phyloP scores from a whole-genome alignment of 768 basidiomycete species.

The Postia placenta region DNA sequence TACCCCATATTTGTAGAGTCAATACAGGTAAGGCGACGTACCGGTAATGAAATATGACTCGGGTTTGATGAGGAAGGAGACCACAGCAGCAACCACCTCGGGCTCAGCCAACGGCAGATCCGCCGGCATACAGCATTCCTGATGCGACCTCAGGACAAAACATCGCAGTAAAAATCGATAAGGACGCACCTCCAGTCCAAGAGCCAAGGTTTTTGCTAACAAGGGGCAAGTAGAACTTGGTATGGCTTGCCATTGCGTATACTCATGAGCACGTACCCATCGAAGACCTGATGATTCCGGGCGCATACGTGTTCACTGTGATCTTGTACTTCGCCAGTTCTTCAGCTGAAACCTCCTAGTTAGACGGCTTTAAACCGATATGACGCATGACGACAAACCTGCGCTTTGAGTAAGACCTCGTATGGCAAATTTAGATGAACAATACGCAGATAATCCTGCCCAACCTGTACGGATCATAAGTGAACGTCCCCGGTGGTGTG shows the following conservation, averaged over 20 bases:
- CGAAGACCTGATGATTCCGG: slow-evolving; percentile 18
- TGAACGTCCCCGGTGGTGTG: no score
- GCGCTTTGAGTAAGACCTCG: slow-evolving; percentile 18
- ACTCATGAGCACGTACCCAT: slow-evolving; percentile 13
- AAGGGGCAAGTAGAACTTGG: no score
- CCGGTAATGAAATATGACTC: slow-evolving; percentile 17
- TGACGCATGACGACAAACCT: background rate
- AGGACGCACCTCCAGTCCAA: no score
- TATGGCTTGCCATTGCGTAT: no score
- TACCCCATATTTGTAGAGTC: background rate
- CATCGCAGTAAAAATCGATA: no score
- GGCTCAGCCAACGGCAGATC: background rate
- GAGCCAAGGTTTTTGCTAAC: no score
- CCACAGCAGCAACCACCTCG: slow-evolving; percentile 14
- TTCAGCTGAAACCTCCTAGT: slow-evolving; percentile 14
- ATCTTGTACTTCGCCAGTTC: slow-evolving; percentile 19
- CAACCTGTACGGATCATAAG: background rate
- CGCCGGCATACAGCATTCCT: background rate
- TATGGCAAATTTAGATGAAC: slow-evolving; percentile 21
- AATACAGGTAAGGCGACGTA: background rate
- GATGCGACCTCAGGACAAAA: no score
- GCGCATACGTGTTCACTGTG: slow-evolving; percentile 23
- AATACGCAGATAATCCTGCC: slow-evolving; percentile 11
- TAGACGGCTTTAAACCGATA: no score
- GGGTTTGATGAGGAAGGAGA: slow-evolving; percentile 16